Evolutionary conservation across 1,284 basidiomycete species (phyloP), one percentile per base, ranked within the genome.

Genomic region (Ceratobasidium sp.): DNA sequence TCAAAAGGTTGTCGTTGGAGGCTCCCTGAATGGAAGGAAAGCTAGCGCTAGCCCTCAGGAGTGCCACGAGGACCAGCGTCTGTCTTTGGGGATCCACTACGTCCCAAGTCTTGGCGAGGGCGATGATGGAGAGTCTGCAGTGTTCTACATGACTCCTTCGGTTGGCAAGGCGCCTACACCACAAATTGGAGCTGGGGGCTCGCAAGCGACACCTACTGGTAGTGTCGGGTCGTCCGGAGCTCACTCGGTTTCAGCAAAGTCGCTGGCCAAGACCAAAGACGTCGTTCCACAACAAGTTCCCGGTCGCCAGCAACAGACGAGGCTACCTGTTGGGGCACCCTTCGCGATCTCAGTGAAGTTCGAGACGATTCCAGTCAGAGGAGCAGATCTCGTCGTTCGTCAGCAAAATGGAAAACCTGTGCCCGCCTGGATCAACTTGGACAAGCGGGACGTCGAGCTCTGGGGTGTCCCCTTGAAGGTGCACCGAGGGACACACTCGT

Each of bases 71-170:
- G 87, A 81, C 81, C 82, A 45, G 90, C 92, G 79, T 89, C 91
- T 93, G 45, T 85, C 84, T 36, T 86, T 90, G 79, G 90, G 90
- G 9, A 85, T 92, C 78, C 88, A 89, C 77, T 93, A 92, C 77
- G 89, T 92, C 33, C 87, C 88, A 69, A 87, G 89, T 17, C 83
- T 93, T 67, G 91, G 91, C 19, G 89, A 86, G 69, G 81, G 69
- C 44, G 72, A 33, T 3, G 50, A 67, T 22, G 48, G 57, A 15
- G 74, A 59, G 11, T 63, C 57, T 62, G 57, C 65, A 17, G 50
- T 75, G 7, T 75, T 75, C 50, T 75, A 65, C 36, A 53, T 65
- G 62, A 65, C 73, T 36, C 73, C 73, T 33, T 50, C 66, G n/a
- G 51, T 60, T 56, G 67, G 56, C 27, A 71, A 57, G 15, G 47